A percentile compares a stretch with the other conserved stretches of the same genome.
Conservation (phyloP, 2,329 filamentous ascomycete species). For the Ceratocystiopsis sp. region DNA sequence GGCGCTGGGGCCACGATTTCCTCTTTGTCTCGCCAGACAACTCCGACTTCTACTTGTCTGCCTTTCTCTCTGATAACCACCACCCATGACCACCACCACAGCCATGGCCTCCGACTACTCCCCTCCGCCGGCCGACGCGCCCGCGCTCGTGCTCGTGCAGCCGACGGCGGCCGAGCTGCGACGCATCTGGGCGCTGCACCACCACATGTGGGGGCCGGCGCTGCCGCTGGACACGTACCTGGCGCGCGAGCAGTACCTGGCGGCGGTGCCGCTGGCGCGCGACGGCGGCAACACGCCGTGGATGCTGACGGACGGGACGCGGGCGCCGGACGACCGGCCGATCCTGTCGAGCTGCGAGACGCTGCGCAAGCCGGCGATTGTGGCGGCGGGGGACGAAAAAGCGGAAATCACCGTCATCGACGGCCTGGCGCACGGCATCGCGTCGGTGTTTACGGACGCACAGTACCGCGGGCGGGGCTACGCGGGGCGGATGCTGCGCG, state of each 20-base stretch:
- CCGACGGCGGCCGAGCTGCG: slow-evolving; percentile 38
- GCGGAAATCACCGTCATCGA: slow-evolving; percentile 20
- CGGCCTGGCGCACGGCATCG: slow-evolving; percentile 54
- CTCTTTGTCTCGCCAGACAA: no score
- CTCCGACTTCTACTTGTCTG: background rate
- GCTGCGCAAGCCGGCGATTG: slow-evolving; percentile 37
- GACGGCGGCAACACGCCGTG: slow-evolving; percentile 44
- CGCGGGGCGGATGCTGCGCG: slow-evolving; percentile 55
- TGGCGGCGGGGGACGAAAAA: slow-evolving; percentile 6
- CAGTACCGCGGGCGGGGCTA: slow-evolving; percentile 57
- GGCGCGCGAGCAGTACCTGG: slow-evolving; percentile 38
- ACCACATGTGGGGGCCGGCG: slow-evolving; percentile 40
- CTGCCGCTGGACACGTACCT: slow-evolving; percentile 39
- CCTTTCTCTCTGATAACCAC: background rate
- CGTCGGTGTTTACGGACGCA: slow-evolving; percentile 60
- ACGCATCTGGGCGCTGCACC: slow-evolving; percentile 37
- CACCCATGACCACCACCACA: background rate
- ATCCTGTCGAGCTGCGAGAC: slow-evolving; percentile 49
- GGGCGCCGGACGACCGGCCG: slow-evolving; percentile 25
- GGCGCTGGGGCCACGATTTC: background rate
- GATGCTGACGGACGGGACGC: slow-evolving; percentile 38
- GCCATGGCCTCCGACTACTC: slow-evolving; percentile 15
- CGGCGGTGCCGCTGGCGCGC: slow-evolving; percentile 37
- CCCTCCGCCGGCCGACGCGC: slow-evolving; percentile 19
- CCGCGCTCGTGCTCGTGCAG: slow-evolving; percentile 30